These are phyloP conservation scores for Lachancea quebecensis DNA, from an alignment of 805 yeast species.

Conservation along the genomic window DNA sequence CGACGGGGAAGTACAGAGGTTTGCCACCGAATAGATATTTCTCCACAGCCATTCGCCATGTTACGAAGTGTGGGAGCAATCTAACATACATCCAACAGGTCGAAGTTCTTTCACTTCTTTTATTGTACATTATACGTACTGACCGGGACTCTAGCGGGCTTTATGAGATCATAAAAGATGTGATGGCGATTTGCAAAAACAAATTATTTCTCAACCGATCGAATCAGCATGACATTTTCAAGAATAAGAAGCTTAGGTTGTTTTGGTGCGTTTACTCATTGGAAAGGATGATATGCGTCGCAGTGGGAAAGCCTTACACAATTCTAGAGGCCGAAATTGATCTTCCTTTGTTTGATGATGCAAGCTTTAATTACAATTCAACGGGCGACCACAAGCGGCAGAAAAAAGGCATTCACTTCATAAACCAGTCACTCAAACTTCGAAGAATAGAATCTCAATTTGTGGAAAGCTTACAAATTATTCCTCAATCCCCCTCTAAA, in stretches of 20 bases:
- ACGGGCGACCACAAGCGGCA: slow-evolving; percentile 22
- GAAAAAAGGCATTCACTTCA: slow-evolving; percentile 39
- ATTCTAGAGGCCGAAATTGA: slow-evolving; percentile 46
- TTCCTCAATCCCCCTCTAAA: slow-evolving; percentile 18
- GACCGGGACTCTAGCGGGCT: slow-evolving; percentile 52
- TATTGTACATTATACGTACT: slow-evolving; percentile 51
- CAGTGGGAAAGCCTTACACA: slow-evolving; percentile 52
- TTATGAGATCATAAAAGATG: slow-evolving; percentile 47
- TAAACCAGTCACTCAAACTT: slow-evolving; percentile 50
- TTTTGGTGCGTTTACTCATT: slow-evolving; percentile 62
- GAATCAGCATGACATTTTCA: slow-evolving; percentile 19
- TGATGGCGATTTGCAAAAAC: slow-evolving; percentile 39
- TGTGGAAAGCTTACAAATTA: slow-evolving; percentile 44
- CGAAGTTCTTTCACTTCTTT: slow-evolving; percentile 46
- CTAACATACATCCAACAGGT: slow-evolving; percentile 41
- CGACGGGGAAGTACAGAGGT: slow-evolving; percentile 51
- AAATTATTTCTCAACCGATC: slow-evolving; percentile 24
- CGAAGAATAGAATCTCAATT: slow-evolving; percentile 55
- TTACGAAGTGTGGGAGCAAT: slow-evolving; percentile 38
- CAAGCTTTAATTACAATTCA: slow-evolving; percentile 26
- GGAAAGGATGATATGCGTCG: slow-evolving; percentile 55
- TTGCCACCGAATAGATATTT: slow-evolving; percentile 50
- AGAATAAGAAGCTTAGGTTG: slow-evolving; percentile 41
- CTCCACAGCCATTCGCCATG: slow-evolving; percentile 52
- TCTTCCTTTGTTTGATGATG: slow-evolving; percentile 45